phyloP scores from a whole-genome alignment of 768 basidiomycete species.

The Lentinula aciculospora region DNA sequence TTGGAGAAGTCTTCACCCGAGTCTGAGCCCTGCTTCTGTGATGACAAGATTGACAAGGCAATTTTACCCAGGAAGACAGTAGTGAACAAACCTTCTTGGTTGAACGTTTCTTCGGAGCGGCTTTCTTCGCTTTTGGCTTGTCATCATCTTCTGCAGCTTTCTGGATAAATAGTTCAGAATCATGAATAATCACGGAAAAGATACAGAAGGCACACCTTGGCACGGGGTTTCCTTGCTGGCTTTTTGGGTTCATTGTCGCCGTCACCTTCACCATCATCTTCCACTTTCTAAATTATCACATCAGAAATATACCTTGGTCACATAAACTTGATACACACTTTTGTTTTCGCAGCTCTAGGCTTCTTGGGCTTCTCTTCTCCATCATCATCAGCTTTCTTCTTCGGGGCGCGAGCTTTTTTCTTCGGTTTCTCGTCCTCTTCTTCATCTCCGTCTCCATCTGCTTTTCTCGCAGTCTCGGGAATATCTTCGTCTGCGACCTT shows the following conservation, averaged over 20 bases:
- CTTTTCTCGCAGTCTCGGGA: constrained; percentile 64
- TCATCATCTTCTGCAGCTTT: constrained; percentile 18
- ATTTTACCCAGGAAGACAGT: constrained; percentile 1
- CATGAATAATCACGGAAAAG: background rate
- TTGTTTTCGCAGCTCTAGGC: constrained; percentile 22
- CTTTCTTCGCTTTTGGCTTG: constrained; percentile 32
- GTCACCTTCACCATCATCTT: constrained; percentile 17
- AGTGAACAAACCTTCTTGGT: constrained; percentile 29
- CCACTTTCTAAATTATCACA: constrained; percentile 1
- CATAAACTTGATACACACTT: constrained; percentile 7
- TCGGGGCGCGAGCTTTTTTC: constrained; percentile 44
- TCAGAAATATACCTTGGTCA: background rate
- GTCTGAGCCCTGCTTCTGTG: constrained; percentile 28
- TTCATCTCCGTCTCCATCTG: constrained; percentile 34
- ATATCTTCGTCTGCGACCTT: constrained; percentile 82
- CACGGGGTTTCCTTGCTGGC: constrained; percentile 23
- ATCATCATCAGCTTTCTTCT: constrained; percentile 20
- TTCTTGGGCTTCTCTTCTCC: constrained; percentile 25
- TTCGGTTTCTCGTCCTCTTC: constrained; percentile 46
- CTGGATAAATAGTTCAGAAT: background rate
- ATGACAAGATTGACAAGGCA: background rate
- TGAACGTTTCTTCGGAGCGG: constrained; percentile 40
- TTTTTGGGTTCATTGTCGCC: constrained; percentile 15
- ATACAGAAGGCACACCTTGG: constrained; percentile 15
- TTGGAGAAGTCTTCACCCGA: constrained; percentile 41